These are phyloP conservation scores for Mortierella sp. DNA, from an alignment of 371 early-diverging fungal species.

Conservation along the genomic window DNA sequence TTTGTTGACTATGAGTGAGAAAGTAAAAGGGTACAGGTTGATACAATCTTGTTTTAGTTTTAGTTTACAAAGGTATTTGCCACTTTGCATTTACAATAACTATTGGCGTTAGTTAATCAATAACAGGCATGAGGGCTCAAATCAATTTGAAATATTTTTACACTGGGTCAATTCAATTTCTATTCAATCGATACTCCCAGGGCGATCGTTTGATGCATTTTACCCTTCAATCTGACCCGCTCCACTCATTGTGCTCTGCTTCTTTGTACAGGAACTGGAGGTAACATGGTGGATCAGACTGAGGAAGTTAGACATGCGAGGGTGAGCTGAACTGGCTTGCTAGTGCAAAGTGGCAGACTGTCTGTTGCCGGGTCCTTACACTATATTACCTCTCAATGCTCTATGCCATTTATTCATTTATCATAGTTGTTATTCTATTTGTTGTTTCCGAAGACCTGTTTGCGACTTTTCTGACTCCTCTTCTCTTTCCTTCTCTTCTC, in stretches of 20 bases:
- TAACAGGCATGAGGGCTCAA: not conserved
- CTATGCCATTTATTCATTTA: not conserved
- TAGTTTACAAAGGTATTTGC: not conserved
- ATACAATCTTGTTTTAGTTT: constrained; percentile 4
- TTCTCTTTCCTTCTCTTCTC: constrained; percentile 7
- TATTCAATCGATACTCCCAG: constrained; percentile 5
- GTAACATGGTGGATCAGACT: not conserved
- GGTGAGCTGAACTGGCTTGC: not conserved
- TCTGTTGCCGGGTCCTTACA: too few species aligned
- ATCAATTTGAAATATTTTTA: constrained; percentile 2
- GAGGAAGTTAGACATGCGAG: not conserved
- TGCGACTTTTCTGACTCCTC: not conserved
- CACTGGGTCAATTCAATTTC: not conserved
- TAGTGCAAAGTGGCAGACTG: too few species aligned
- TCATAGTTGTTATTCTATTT: not conserved
- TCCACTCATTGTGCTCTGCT: not conserved
- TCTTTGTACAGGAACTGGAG: too few species aligned
- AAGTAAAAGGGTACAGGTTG: too few species aligned
- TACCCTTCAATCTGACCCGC: too few species aligned
- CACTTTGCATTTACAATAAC: constrained; percentile 2
- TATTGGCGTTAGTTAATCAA: not conserved
- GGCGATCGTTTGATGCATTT: constrained; percentile 6
- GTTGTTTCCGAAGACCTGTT: not conserved
- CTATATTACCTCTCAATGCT: not conserved
- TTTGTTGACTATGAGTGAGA: not conserved